Base-by-base conservation (phyloP, 2,329 filamentous ascomycete species). In the Fusarium compactum region DNA sequence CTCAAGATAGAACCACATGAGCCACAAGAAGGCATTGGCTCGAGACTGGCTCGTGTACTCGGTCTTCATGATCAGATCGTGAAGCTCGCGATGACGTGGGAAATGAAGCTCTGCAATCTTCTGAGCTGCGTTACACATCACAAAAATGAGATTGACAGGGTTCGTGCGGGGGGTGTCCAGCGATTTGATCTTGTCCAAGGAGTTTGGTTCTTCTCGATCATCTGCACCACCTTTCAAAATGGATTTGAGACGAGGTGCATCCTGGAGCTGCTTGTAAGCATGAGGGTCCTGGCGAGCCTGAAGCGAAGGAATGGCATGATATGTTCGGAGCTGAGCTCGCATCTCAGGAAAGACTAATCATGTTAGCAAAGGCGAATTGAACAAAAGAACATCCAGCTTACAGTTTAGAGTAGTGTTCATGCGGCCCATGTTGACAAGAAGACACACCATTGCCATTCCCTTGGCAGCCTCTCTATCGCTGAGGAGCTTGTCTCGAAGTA, bases 341-440 rank as follows among this genome's bases (percentile, higher is more conserved):
- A 99, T 99, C 80, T 99, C 96, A 24, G 96, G 96, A 79, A 99
- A 99, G 85, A 99, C 96, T 97, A 78, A 20, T 11, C n/a, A 63
- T 75, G 71, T 64, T 56, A 58, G 59, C 24, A 50, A 34, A 58
- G 24, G 32, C 48, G 38, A 30, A 9, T 34, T n/a, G n/a, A 30
- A 24, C n/a, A 15, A 8, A 22, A 10, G 11, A 34, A 60, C 11
- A 59, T 50, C 38, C 60, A 62, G 80, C 90, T 78, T 84, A 97
- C 95, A 98, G 78, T 99, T 99, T 50, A 99, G 85, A 0, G 96
- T 99, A 3, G 96, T 99, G 81, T 99, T 99, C 96, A 99, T 99
- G 69, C 96, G 88, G 62, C 96, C 96, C 70, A 99, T 93, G 77
- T 99, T 99, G 79, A 99, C 96, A 75, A 99, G 84, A 71, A 99